A percentile compares a stretch with the other conserved stretches of the same genome.
Evolutionary conservation across 257 asterid genomes (phyloP).

Genomic region (Solanum lycopersicoides): DNA sequence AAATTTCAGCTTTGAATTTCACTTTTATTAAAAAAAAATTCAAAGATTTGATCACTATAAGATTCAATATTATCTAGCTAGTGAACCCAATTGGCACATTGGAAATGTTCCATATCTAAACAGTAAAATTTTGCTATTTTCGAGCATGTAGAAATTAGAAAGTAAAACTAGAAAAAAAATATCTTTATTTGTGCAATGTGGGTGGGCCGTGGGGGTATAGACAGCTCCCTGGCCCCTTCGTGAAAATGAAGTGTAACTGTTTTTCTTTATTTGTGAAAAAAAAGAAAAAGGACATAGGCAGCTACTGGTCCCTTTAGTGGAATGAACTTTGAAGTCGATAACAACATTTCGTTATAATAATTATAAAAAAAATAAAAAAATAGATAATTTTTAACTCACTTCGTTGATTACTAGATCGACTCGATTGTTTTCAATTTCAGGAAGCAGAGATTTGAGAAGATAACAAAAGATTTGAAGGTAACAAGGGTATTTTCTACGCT

Average conservation of each 20-base stretch:
- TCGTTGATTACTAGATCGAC: too few relatives aligned
- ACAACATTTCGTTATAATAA: too few relatives aligned
- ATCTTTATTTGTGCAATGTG: neutral
- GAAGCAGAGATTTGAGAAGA: conserved; percentile 77
- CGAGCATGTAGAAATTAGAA: neutral
- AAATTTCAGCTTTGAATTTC: neutral
- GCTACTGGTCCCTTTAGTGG: too few relatives aligned
- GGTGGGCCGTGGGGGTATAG: neutral
- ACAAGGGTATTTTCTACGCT: conserved; percentile 59
- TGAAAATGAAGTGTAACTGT: neutral
- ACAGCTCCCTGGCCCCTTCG: neutral
- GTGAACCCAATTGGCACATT: neutral
- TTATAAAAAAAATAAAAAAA: too few relatives aligned
- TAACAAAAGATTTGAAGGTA: conserved; percentile 67
- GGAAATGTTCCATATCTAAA: neutral
- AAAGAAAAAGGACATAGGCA: too few relatives aligned
- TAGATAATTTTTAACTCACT: too few relatives aligned
- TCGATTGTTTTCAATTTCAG: conserved; percentile 9
- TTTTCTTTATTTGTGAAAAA: neutral
- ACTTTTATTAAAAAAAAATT: neutral
- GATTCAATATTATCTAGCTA: neutral
- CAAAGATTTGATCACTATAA: too few relatives aligned
- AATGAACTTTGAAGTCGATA: too few relatives aligned
- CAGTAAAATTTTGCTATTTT: neutral
- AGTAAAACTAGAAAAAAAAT: neutral